Evolutionary conservation across 106 monocot genomes (phyloP), one percentile per base, ranked within the genome.

Genomic region (Phalaenopsis aphrodite): DNA sequence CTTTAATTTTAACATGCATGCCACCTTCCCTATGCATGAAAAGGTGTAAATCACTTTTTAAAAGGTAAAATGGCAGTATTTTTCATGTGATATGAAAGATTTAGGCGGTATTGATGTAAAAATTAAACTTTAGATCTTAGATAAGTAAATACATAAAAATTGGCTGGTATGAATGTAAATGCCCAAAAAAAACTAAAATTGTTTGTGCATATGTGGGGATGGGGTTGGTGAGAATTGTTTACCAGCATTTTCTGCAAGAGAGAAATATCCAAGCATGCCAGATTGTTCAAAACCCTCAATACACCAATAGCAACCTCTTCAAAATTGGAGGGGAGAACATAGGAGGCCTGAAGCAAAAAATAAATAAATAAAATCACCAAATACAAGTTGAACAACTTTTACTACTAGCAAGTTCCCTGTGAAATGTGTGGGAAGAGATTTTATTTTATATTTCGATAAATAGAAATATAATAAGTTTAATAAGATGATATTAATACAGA

Each of bases 271-370:
- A 92, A 87, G 55, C 83, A 72, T 48, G 97, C 94, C 85, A 94
- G 65, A 85, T 97, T 97, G 84, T 97, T 97, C 83, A 97, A 81
- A 84, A 97, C 86, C 84, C 89, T 94, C 83, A 97, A 73, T 46
- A 97, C 97, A 48, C 90, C 94, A 90, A 90, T 94, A 82, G 94
- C 94, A 24, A 90, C 97, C 83, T 97, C 94, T 80, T 97, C 97
- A 86, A 97, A 97, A 84, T 97, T 97, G 49, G 90, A 90, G 56
- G 97, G 97, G 80, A 97, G 94, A 82, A 83, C 79, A 61, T 86
- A 89, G 0, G 81, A 92, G 56, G 81, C 83, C 97, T 97, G 82
- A 82, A 86, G 82, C 41, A 24, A 79, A 67, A 85, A 24, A 58
- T 55, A 3, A 24, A 47, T 2, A 24, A 43, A 21, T 61, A 69